Conservation (phyloP, 2,329 filamentous ascomycete genomes). For the Nigrospora oryzae region DNA sequence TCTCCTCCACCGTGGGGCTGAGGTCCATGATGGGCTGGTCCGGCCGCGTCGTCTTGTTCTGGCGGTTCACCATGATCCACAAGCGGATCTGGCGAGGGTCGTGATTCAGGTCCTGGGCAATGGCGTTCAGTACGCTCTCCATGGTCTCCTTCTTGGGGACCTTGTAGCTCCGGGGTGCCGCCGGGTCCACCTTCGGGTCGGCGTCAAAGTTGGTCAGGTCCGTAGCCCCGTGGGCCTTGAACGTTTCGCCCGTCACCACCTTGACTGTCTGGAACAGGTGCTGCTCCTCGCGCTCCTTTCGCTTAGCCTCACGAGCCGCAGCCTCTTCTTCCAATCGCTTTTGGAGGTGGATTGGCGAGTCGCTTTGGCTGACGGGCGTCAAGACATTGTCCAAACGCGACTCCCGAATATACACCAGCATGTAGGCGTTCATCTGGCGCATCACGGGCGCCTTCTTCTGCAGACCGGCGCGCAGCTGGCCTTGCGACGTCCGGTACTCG, state of each 20-base stretch:
- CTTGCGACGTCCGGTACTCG: constrained; percentile 55
- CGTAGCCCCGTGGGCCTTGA: constrained; percentile 72
- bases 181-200: constrained; percentile 45
- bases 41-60: constrained; percentile 92
- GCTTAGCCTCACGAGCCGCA: constrained; percentile 63
- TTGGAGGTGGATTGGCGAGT: constrained; percentile 74
- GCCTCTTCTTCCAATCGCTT: constrained; percentile 75
- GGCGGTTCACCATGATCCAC: constrained; percentile 97
- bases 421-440: constrained; percentile 82
- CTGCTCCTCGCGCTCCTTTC: constrained; percentile 86
- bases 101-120: constrained; percentile 62
- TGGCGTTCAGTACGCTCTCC: constrained; percentile 60
- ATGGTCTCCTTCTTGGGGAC: constrained; percentile 69
- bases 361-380: constrained; percentile 62
- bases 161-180: constrained; percentile 64
- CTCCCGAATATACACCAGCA: constrained; percentile 95
- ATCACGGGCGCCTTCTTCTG: constrained; percentile 51
- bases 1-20: constrained; percentile 69
- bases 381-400: constrained; percentile 77
- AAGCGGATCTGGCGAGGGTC: constrained; percentile 67
- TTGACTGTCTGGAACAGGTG: constrained; percentile 85
- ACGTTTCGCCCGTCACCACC: constrained; percentile 75
- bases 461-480: constrained; percentile 33
- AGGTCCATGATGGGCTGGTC: constrained; percentile 78
- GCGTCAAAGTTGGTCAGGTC: constrained; percentile 68